These are phyloP conservation scores for Cylindrotheca fusiformis DNA, from an alignment of 108 stramenopile genomes.

Conservation along the genomic window DNA sequence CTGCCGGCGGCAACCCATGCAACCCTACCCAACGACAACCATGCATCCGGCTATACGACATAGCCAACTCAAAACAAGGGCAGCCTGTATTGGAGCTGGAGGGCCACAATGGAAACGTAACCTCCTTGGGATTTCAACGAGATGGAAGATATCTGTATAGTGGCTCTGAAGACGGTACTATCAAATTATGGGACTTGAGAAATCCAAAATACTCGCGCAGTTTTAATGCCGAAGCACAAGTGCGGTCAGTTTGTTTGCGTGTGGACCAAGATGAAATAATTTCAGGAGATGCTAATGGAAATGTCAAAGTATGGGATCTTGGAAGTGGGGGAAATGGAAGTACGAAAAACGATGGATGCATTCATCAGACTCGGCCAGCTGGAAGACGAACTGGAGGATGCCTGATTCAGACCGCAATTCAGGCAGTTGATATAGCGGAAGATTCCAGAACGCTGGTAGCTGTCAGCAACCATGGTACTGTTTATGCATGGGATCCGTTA, in stretches of 20 bases:
- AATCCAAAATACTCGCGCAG: conserved; percentile 84
- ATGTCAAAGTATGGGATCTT: conserved; percentile 85
- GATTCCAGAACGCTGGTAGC: conserved; percentile 77
- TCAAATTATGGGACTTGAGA: conserved; percentile 93
- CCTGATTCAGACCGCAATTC: conserved; percentile 66
- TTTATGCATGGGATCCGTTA: conserved; percentile 85
- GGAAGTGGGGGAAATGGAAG: conserved; percentile 30
- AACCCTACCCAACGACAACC: no score
- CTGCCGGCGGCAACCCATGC: conserved; percentile 88
- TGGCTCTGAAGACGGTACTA: conserved; percentile 79
- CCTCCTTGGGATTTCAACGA: conserved; percentile 94
- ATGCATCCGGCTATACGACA: conserved; percentile 89
- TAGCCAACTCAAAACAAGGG: conserved; percentile 44
- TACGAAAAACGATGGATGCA: conserved; percentile 32
- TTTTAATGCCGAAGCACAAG: conserved; percentile 83
- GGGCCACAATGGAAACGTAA: conserved; percentile 89
- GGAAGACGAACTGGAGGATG: conserved; percentile 33
- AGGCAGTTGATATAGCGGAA: conserved; percentile 83
- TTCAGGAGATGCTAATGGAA: conserved; percentile 89
- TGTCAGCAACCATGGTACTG: conserved; percentile 82
- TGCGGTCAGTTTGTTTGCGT: conserved; percentile 93
- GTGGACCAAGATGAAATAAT: conserved; percentile 93
- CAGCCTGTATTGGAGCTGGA: conserved; percentile 78
- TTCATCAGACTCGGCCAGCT: conserved; percentile 73
- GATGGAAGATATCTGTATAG: conserved; percentile 93